Percentiles rank a stretch among this genome's conserved stretches.
These are phyloP conservation scores for Collybiopsis luxurians DNA, from an alignment of 768 basidiomycete species.

Conservation along the genomic window DNA sequence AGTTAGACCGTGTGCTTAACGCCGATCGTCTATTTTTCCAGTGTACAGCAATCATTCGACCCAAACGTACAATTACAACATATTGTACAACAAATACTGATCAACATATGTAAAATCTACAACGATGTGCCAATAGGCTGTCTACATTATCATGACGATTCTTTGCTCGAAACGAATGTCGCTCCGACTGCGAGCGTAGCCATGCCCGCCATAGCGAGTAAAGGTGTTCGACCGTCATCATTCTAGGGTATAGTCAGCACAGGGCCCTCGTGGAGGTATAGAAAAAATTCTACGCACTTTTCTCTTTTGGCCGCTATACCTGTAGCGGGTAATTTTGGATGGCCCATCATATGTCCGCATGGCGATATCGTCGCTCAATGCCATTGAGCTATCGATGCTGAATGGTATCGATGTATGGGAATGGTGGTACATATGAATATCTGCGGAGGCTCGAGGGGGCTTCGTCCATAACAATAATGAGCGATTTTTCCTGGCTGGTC, in stretches of 20 bases:
- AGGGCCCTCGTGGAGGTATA: too few relatives aligned
- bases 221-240: conserved; percentile 1
- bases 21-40: neutral
- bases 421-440: neutral
- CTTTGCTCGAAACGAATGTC: neutral
- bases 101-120: neutral
- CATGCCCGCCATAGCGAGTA: neutral
- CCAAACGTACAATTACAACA: neutral
- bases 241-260: neutral
- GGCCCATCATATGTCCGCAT: conserved; percentile 2
- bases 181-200: neutral
- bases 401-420: neutral
- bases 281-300: neutral
- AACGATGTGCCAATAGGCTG: too few relatives aligned
- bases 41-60: neutral
- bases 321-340: conserved; percentile 4
- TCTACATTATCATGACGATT: too few relatives aligned
- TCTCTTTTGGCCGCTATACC: conserved; percentile 4
- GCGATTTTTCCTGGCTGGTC: conserved; percentile 39
- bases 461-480: neutral
- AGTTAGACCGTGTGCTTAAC: neutral
- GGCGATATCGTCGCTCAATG: neutral
- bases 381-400: neutral
- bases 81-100: conserved; percentile 1
- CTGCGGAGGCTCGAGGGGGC: neutral